Evolutionary conservation across 305 asterid genomes (phyloP), one percentile per base, ranked within the genome.

Genomic region (Fraxinus baroniana): DNA sequence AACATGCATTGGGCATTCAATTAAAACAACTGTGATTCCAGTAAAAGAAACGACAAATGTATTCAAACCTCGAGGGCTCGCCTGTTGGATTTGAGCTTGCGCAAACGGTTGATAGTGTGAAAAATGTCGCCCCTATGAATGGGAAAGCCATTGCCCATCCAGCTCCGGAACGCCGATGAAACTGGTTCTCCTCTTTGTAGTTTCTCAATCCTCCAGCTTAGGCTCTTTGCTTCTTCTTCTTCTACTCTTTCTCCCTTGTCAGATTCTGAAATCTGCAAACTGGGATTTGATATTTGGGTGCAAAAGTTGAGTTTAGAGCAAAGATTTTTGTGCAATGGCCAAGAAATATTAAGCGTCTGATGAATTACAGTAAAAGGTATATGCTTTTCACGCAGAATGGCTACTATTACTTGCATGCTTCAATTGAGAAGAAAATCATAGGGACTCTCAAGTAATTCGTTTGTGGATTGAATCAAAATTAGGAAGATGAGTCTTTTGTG

Each of bases 91-190:
- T 91, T 89, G 80, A 88, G 89, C 87, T 92, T 88, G 44, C 98
- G 93, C 84, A 95, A 85, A 77, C 98, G 97, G 85, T 91, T 92
- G 86, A 95, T 89, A 2, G 89, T 39, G 39, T 94, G 97, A 80
- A 93, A 94, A 81, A 94, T 86, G 8, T 95, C 92, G 89, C 95
- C 94, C 77, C 96, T 88, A 78, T 89, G 95, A 85, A 95, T 78
- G 72, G 98, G 97, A 9, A 92, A 84, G 33, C 99, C 99, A 85
- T 95, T 94, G 74, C 98, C 97, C 97, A 93, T 94, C 99, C 98
- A 95, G 86, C 94, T 82, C 84, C 86, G 95, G 88, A 95, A 95
- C 70, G 98, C 93, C 64, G 90, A 83, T 52, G 90, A 87, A 64
- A 95, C 91, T 7, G 95, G 75, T 76, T 90, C 91, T 73, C 92